phyloP scores from a whole-genome alignment of 1,139 yeast species.

The Saccharomyces hybrid region DNA sequence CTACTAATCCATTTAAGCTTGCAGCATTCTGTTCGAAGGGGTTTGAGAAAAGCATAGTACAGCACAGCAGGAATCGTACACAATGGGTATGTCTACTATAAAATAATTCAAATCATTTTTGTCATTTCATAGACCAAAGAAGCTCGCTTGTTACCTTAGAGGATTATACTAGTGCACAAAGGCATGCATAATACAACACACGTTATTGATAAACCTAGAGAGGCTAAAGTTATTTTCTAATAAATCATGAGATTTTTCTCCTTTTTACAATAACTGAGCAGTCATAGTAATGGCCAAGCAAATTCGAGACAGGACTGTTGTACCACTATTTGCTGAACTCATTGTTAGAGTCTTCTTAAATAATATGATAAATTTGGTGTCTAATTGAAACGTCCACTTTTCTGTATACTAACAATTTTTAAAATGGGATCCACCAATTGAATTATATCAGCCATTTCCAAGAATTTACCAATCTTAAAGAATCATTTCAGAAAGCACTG shows the following conservation, averaged over 20 bases:
- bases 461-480: slow-evolving; percentile 95
- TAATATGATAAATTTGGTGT: neutral
- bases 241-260: neutral
- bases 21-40: neutral
- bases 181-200: neutral
- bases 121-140: neutral
- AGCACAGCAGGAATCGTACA: slow-evolving; percentile 4
- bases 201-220: neutral
- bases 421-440: neutral
- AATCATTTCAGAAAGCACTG: slow-evolving; percentile 99
- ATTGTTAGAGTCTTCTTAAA: neutral
- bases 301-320: neutral
- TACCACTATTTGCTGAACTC: neutral
- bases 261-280: neutral
- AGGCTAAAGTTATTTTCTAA: neutral
- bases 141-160: neutral
- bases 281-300: neutral
- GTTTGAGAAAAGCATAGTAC: neutral
- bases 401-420: neutral
- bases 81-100: slow-evolving; percentile 4
- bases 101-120: neutral
- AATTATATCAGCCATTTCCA: slow-evolving; percentile 70
- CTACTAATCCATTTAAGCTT: neutral
- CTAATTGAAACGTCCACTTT: neutral
- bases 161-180: neutral